Conservation (phyloP, 768 basidiomycete species). For the Omphalotus guepiniiformis region DNA sequence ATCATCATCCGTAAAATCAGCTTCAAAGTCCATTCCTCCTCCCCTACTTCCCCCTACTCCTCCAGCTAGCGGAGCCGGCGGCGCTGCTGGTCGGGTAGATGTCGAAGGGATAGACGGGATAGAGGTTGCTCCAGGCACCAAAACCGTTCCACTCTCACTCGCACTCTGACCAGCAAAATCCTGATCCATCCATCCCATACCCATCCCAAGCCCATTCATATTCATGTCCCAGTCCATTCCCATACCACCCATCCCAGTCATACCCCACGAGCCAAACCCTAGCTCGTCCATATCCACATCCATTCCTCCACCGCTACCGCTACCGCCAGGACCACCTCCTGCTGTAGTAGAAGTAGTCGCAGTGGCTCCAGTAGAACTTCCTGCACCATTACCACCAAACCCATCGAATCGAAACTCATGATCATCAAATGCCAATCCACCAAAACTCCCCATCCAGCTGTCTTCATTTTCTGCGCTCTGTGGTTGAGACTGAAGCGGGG, state of each 20-base stretch:
- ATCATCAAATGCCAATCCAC: no score
- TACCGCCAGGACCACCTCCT: not conserved
- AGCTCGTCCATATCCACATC: constrained; percentile 46
- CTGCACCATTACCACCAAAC: no score
- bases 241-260: constrained; percentile 22
- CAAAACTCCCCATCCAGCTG: no score
- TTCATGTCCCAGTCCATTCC: constrained; percentile 4
- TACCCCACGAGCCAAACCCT: constrained; percentile 13
- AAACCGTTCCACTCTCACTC: no score
- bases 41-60: no score
- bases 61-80: not conserved
- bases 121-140: no score
- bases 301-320: constrained; percentile 34
- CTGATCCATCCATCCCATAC: no score
- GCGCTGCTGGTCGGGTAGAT: not conserved
- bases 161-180: no score
- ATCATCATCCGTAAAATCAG: constrained; percentile 80
- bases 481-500: constrained; percentile 7
- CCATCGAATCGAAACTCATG: no score
- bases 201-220: not conserved
- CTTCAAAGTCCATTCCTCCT: constrained; percentile 42
- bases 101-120: no score
- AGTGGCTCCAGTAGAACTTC: no score
- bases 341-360: not conserved
- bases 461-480: no score